A percentile compares a stretch with the other conserved stretches of the same genome.
These are phyloP conservation scores for Gastrodia elata DNA, from an alignment of 106 monocot genomes.

Conservation along the genomic window DNA sequence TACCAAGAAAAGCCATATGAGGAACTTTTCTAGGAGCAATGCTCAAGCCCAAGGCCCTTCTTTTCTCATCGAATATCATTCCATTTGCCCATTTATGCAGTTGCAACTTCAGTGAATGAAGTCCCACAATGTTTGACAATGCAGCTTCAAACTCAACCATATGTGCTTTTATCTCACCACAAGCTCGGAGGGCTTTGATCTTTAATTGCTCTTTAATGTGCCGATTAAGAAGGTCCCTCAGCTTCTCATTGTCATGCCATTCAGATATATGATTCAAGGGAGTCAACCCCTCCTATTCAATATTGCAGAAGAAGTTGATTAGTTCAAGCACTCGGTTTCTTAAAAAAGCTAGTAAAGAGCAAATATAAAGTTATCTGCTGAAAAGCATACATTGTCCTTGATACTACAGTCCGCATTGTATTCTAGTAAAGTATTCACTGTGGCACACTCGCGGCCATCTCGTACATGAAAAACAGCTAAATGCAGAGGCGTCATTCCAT, in stretches of 20 bases:
- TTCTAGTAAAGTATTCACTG: conserved; percentile 56
- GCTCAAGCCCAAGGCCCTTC: conserved; percentile 64
- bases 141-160: conserved; percentile 75
- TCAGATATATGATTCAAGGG: conserved; percentile 60
- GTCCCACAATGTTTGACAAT: conserved; percentile 69
- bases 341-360: not conserved
- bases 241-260: conserved; percentile 30
- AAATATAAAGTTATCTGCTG: not conserved
- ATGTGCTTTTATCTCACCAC: conserved; percentile 44
- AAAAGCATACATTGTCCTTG: conserved; percentile 55
- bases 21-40: conserved; percentile 61
- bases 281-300: conserved; percentile 60
- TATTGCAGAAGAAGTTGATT: not conserved
- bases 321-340: not conserved
- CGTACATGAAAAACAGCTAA: conserved; percentile 88
- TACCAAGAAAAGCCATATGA: conserved; percentile 98
- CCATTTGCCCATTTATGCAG: conserved; percentile 81
- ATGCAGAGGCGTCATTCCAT: conserved; percentile 96
- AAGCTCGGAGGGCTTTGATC: conserved; percentile 46
- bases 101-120: conserved; percentile 65
- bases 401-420: conserved; percentile 64
- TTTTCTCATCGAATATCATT: conserved; percentile 91
- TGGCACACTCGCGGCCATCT: conserved; percentile 34
- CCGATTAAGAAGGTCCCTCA: conserved; percentile 38
- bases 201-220: conserved; percentile 65